Percentiles rank a stretch among this genome's conserved stretches.
Evolutionary conservation across 345 rosid species (phyloP).

Genomic region (Salix suchowensis): DNA sequence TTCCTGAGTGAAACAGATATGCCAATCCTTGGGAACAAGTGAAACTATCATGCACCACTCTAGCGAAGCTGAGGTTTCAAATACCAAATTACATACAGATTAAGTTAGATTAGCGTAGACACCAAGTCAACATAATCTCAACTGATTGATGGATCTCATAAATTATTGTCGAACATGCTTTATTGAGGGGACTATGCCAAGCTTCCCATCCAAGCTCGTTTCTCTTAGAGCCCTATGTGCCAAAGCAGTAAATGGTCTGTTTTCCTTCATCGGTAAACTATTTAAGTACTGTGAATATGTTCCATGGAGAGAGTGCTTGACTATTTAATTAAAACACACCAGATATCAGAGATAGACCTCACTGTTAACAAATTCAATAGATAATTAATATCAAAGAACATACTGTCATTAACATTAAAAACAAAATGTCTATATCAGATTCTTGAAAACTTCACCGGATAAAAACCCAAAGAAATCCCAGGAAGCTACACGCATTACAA

Average conservation of each 20-base stretch:
- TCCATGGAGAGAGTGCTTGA: neutral
- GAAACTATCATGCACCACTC: neutral
- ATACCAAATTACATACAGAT: neutral
- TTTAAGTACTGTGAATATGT: neutral
- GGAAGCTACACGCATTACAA: neutral
- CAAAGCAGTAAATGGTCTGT: neutral
- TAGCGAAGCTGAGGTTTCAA: neutral
- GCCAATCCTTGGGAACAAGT: neutral
- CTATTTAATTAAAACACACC: neutral
- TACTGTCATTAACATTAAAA: neutral
- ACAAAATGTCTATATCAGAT: neutral
- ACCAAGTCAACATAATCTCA: neutral
- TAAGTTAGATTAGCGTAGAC: neutral
- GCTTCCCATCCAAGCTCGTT: neutral
- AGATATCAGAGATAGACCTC: neutral
- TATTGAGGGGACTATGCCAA: neutral
- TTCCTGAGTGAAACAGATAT: neutral
- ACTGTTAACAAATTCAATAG: neutral
- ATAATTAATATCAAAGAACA: neutral
- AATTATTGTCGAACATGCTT: neutral
- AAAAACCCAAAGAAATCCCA: neutral
- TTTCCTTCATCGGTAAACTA: neutral
- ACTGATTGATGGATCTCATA: neutral
- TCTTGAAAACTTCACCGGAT: neutral
- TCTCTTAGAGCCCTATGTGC: neutral